Evolutionary conservation across 2,329 filamentous ascomycete genomes (phyloP).

Genomic region (Aspergillus proliferans): DNA sequence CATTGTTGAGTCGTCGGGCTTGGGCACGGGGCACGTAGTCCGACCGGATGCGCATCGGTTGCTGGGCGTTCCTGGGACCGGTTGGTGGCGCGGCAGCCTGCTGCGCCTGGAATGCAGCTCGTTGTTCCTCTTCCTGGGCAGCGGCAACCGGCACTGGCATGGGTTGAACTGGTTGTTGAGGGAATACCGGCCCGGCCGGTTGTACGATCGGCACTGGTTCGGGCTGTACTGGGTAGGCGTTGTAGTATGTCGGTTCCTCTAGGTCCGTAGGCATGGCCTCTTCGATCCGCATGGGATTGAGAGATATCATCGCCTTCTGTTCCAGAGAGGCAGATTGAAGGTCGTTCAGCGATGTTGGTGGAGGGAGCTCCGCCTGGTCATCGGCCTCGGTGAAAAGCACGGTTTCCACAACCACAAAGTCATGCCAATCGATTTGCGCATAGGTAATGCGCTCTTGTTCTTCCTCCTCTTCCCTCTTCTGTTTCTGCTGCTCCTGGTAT

Average conservation of each 20-base stretch:
- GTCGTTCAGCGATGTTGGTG: conserved; percentile 83
- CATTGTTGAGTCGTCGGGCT: conserved; percentile 60
- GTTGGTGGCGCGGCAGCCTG: conserved; percentile 71
- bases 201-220: conserved; percentile 24
- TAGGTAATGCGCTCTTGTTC: conserved; percentile 72
- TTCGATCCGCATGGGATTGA: conserved; percentile 78
- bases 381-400: conserved; percentile 87
- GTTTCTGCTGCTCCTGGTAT: conserved; percentile 76
- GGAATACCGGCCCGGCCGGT: conserved; percentile 19
- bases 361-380: conserved; percentile 76
- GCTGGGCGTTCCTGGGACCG: conserved; percentile 60
- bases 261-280: conserved; percentile 86
- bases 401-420: conserved; percentile 93
- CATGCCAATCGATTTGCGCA: conserved; percentile 93
- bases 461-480: conserved; percentile 80
- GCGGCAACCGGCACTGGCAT: conserved; percentile 20
- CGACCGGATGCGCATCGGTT: conserved; percentile 80
- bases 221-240: conserved; percentile 39
- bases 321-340: conserved; percentile 91
- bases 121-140: conserved; percentile 54
- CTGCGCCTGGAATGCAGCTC: conserved; percentile 52
- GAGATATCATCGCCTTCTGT: conserved; percentile 85
- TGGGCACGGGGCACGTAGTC: conserved; percentile 86
- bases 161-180: conserved; percentile 23
- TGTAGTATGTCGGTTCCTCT: conserved; percentile 49